Evolutionary conservation across 352 stramenopile species (phyloP), one percentile per base, ranked within the genome.

Genomic region (Phytopythium kandeliae): DNA sequence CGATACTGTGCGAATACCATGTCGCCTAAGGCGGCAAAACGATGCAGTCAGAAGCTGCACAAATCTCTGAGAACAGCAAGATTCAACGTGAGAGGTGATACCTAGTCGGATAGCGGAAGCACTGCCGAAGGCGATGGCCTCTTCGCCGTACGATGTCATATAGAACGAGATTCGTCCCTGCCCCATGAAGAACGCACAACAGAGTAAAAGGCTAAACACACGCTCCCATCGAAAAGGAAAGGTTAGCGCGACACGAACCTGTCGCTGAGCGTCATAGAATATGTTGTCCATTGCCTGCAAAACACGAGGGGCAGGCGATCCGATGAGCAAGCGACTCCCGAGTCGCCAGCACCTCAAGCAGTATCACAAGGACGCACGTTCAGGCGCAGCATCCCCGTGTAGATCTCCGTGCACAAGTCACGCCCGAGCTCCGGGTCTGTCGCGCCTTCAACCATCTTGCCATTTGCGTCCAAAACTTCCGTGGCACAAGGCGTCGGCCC

Each of bases 1-100:
- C 97, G 85, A 63, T 99, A 99, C 71, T 99, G 97, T 13, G 90
- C 95, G 59, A 99, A 98, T 13, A 99, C 83, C 62, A 96, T 89
- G 73, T 99, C 97, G 31, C 80, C 70, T 62, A 31, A 5, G 24
- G 16, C 17, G n/a, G 33, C 13, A 40, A 45, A 30, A 43, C 16
- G 10, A 4, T 13, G 12, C 15, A 21, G 36, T 48, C 11, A 48
- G 35, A 42, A 34, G 17, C 28, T 3, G 4, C 22, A n/a, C n/a
- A n/a, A 10, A 15, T 17, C 16, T 10, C 19, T 1, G 4, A 1
- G 9, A 2, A 16, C 28, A n/a, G n/a, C 17, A 8, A 6, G 13
- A 38, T 17, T 30, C 16, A 21, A 19, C 40, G 11, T 3, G 0
- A 2, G 2, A n/a, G 30, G n/a, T 51, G 53, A 8, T 55, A 74